These are phyloP conservation scores for Hymenoscyphus occultus DNA, from an alignment of 2,329 filamentous ascomycete species.

Conservation along the genomic window DNA sequence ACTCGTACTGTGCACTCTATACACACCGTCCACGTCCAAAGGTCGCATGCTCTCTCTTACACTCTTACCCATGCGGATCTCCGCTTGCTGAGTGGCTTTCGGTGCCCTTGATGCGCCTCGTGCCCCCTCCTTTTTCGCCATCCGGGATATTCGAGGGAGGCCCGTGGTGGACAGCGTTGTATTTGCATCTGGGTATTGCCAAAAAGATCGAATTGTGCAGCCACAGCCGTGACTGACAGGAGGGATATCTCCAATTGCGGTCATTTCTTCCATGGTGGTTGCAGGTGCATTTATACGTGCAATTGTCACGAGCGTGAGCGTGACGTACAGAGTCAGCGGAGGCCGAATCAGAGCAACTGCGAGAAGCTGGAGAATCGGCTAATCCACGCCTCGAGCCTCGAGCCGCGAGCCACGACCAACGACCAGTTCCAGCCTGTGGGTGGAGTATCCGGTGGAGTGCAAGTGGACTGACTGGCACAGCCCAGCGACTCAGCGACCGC, in stretches of 20 bases:
- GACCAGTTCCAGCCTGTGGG: not conserved
- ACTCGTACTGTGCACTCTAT: not conserved
- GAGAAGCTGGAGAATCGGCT: not conserved
- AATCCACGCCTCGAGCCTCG: too few species aligned
- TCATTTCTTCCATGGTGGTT: not conserved
- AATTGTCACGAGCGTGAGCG: not conserved
- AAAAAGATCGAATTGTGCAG: constrained; percentile 5
- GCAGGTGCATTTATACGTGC: not conserved
- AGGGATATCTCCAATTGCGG: constrained; percentile 1
- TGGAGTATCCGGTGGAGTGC: not conserved
- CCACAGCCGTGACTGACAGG: not conserved
- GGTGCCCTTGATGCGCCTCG: constrained; percentile 1
- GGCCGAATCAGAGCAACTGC: too few species aligned
- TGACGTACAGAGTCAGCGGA: not conserved
- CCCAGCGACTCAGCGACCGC: not conserved
- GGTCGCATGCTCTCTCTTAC: constrained; percentile 1
- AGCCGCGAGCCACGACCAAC: not conserved
- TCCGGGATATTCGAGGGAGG: not conserved
- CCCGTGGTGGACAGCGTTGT: not conserved
- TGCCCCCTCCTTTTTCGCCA: not conserved
- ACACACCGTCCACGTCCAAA: not conserved
- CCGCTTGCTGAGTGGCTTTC: not conserved
- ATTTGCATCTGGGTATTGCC: not conserved
- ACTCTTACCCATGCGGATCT: not conserved
- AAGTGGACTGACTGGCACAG: not conserved